These are phyloP conservation scores for Leishmania gerbilli DNA, from an alignment of 208 protist genomes.

Conservation along the genomic window DNA sequence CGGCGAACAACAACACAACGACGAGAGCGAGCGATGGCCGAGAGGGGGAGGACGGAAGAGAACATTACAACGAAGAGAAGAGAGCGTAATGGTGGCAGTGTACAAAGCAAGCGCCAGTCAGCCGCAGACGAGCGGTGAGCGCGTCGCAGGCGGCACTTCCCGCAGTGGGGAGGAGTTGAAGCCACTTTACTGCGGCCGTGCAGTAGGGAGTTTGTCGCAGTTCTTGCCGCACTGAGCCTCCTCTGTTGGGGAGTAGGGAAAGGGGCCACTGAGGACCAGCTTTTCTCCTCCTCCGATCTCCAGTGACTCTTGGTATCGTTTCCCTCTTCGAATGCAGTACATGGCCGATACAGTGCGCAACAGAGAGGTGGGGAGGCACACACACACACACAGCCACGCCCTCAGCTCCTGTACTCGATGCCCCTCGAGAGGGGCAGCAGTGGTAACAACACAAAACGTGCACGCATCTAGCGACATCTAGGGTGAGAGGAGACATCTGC, in stretches of 20 bases:
- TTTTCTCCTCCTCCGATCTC: no score
- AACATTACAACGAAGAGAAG: background rate
- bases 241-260: background rate
- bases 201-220: background rate
- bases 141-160: background rate
- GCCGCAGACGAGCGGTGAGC: background rate
- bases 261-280: background rate
- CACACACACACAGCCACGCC: background rate
- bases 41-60: background rate
- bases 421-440: no score
- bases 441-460: background rate
- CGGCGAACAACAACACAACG: background rate
- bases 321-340: background rate
- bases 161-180: background rate
- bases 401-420: background rate
- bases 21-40: background rate
- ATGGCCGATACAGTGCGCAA: background rate
- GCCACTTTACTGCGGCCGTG: background rate
- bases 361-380: background rate
- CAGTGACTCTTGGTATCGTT: background rate
- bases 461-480: background rate
- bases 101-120: background rate
- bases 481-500: background rate
- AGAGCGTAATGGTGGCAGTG: background rate
- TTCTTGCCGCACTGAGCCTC: background rate